Evolutionary conservation across 1,284 basidiomycete genomes (phyloP), one percentile per base, ranked within the genome.

Genomic region (Takashimella koratensis): DNA sequence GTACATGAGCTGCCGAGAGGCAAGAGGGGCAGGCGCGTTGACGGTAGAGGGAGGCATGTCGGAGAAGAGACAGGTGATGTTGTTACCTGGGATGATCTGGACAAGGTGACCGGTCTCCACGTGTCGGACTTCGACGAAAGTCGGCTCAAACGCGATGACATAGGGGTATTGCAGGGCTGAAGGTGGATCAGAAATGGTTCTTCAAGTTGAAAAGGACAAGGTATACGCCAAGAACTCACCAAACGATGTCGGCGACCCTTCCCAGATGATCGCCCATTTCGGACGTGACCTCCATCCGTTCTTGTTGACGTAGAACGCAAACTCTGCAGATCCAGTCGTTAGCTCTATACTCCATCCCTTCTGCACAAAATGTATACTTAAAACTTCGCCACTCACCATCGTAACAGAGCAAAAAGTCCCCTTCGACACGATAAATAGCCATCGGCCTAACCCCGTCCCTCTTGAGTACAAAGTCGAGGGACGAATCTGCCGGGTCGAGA

Each of bases 271-370:
- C 80, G 95, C 90, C 82, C 96, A 98, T 57, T 90, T 86, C 62
- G 84, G 86, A 51, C 91, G 81, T 45, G 93, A 90, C 53, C 93
- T 82, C 82, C 91, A 90, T 11, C 96, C 96, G 63, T 87, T 95
- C 79, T 91, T 93, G 77, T 98, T 96, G 66, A 98, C 92, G 76
- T 97, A 98, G 73, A 99, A 98, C 0, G 96, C 95, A 73, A 97
- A 98, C 77, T 98, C 95, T 93, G 68, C 36, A 26, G 21, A n/a
- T n/a, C n/a, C n/a, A n/a, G n/a, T n/a, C n/a, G n/a, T n/a, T n/a
- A n/a, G n/a, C n/a, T n/a, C n/a, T n/a, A n/a, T n/a, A n/a, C n/a
- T n/a, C n/a, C n/a, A n/a, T n/a, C n/a, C n/a, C n/a, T n/a, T n/a
- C n/a, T n/a, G n/a, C n/a, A n/a, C n/a, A n/a, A n/a, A n/a, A n/a